phyloP scores from a whole-genome alignment of 495 filamentous ascomycete genomes.

The Sordaria brevicollis region DNA sequence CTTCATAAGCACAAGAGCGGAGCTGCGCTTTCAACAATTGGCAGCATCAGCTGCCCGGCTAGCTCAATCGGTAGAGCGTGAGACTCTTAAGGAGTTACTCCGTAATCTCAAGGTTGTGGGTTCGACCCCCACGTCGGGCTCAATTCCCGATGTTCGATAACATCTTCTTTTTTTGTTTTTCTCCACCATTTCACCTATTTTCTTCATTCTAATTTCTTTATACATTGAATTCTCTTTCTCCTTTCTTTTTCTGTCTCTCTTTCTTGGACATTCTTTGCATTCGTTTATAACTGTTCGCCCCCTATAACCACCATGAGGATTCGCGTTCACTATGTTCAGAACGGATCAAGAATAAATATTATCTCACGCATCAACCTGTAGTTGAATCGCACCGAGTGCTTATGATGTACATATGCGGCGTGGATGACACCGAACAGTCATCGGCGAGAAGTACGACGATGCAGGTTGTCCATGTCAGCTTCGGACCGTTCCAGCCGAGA shows the following conservation, averaged over 20 bases:
- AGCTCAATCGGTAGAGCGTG: slow-evolving; percentile 81
- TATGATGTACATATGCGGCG: not conserved
- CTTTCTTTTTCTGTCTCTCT: not conserved
- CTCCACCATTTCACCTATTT: not conserved
- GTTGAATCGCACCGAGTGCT: not conserved
- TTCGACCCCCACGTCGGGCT: not conserved
- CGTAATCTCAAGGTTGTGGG: not conserved
- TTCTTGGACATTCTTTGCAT: not conserved
- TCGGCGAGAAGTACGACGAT: not conserved
- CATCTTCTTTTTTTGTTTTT: not conserved
- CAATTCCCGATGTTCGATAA: not conserved
- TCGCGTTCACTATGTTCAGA: not conserved
- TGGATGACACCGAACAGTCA: not conserved
- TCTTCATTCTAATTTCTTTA: not conserved
- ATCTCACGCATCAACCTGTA: not conserved
- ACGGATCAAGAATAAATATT: not conserved
- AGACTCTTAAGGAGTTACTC: slow-evolving; percentile 83
- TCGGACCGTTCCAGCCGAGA: not conserved
- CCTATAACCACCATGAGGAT: not conserved
- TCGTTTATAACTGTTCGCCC: too few species aligned
- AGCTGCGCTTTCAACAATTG: not conserved
- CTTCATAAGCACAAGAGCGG: not conserved
- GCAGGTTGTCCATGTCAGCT: not conserved
- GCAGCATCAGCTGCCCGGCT: slow-evolving; percentile 30
- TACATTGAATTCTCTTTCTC: too few species aligned